phyloP scores from a whole-genome alignment of 371 early-diverging fungal species.

The Saksenaea vasiformis region DNA sequence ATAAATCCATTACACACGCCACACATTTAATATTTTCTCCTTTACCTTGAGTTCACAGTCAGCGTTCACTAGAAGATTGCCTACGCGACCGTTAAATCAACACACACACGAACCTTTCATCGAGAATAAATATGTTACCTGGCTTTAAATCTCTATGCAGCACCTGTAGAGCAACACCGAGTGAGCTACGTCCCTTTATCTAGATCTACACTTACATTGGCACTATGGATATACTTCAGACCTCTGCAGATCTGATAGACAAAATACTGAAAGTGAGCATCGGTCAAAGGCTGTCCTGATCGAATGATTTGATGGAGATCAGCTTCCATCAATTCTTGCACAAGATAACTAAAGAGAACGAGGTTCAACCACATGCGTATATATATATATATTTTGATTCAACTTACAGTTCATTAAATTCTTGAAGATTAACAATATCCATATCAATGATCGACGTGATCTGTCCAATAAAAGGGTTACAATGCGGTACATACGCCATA shows the following conservation, averaged over 20 bases:
- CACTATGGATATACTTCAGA: slow-evolving; percentile 97
- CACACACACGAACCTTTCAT: not conserved
- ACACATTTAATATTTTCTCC: not conserved
- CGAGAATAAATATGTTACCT: slow-evolving; percentile 43
- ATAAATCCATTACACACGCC: not conserved
- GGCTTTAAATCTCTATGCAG: slow-evolving; percentile 98
- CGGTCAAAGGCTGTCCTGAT: slow-evolving; percentile 94
- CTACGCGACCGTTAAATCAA: slow-evolving; percentile 20
- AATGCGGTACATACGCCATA: not conserved
- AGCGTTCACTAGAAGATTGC: slow-evolving; percentile 95
- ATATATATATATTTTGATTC: not conserved
- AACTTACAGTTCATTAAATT: slow-evolving; percentile 86
- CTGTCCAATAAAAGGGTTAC: slow-evolving; percentile 35
- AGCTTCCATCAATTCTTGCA: slow-evolving; percentile 98
- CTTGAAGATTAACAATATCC: slow-evolving; percentile 53
- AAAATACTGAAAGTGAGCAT: slow-evolving; percentile 98
- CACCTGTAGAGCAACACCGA: slow-evolving; percentile 26
- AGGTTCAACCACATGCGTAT: not conserved
- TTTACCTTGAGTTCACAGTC: slow-evolving; percentile 91
- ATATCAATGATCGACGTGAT: slow-evolving; percentile 78
- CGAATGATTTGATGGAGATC: slow-evolving; percentile 98
- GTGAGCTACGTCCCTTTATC: not conserved
- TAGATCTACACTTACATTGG: slow-evolving; percentile 73
- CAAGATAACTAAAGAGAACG: slow-evolving; percentile 61
- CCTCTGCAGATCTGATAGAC: slow-evolving; percentile 97